Base-by-base conservation (phyloP, 192 early-diverging fungal species). In the Mortierella hygrophila region DNA sequence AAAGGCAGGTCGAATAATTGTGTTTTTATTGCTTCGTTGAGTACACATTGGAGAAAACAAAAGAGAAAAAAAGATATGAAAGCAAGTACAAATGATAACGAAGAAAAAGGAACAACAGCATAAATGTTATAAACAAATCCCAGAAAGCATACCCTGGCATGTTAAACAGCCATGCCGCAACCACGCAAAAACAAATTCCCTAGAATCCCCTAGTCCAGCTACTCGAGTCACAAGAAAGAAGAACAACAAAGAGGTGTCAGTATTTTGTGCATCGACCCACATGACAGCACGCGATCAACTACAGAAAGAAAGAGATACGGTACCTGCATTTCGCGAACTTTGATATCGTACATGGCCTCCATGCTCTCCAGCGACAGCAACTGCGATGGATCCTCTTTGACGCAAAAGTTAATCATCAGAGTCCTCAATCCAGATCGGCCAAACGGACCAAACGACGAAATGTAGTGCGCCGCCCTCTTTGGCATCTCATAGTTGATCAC, bases 401-500 rank as follows among this genome's bases (percentile, higher is more conserved):
- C 41, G 44, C 71, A 77, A 57, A 86, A 71, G 71, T 86, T 86
- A 35, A 86, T 86, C 84, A 86, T 76, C 71, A 81, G 38, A 6
- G 84, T 78, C 57, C 78, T 40, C 21, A 78, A 41, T 11, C 84
- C 84, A 15, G 84, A 86, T 7, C 79, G 74, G 4, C 84, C 84
- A 75, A 86, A 86, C 3, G 84, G 84, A 9, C 84, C 84, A 78
- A 86, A 86, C 10, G 70, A 80, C 13, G 79, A 80, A 6, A 86
- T 81, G 26, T 86, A 86, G 32, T 81, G 79, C 2, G 46, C 13
- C n/a, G 79, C 75, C 3, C 63, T 29, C 76, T 38, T 86, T 6
- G 79, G 76, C 79, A 86, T 80, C 63, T 86, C 84, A 55, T 86
- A 86, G 65, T 86, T 86, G 75, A 86, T 81, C 78, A 86, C 69